These are phyloP conservation scores for Keithomyces neogunnii DNA, from an alignment of 2,329 filamentous ascomycete genomes.

Conservation along the genomic window DNA sequence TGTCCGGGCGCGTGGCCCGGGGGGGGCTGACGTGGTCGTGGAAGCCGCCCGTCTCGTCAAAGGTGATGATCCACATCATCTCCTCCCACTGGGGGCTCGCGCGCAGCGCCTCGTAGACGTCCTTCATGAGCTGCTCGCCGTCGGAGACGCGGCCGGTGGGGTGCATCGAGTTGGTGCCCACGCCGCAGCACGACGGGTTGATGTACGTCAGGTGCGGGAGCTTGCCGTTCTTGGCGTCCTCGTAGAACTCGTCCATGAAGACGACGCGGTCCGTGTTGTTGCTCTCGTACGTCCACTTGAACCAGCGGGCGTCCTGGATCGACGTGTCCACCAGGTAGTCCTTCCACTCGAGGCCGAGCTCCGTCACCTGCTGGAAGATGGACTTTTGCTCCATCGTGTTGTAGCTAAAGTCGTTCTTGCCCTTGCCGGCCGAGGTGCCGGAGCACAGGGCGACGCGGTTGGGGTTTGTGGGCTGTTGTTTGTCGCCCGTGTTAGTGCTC, in stretches of 20 bases:
- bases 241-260: conserved; percentile 29
- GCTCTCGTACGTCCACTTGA: conserved; percentile 29
- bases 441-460: conserved; percentile 26
- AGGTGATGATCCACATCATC: conserved; percentile 24
- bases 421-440: conserved; percentile 21
- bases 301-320: conserved; percentile 34
- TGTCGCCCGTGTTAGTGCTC: too few relatives aligned
- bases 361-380: conserved; percentile 33
- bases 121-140: conserved; percentile 26
- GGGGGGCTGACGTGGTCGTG: conserved; percentile 25
- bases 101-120: conserved; percentile 26
- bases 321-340: conserved; percentile 38
- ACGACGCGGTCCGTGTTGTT: conserved; percentile 20
- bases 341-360: conserved; percentile 31
- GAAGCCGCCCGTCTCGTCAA: conserved; percentile 27
- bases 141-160: conserved; percentile 23
- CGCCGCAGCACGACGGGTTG: conserved; percentile 33
- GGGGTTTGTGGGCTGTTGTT: conserved; percentile 30
- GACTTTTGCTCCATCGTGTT: conserved; percentile 20
- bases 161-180: conserved; percentile 26
- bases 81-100: conserved; percentile 25
- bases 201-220: conserved; percentile 37
- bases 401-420: conserved; percentile 19
- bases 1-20: conserved; percentile 22
- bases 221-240: conserved; percentile 32